Base-by-base conservation (phyloP, 1,284 basidiomycete genomes). In the Papiliotrema fonsecae region DNA sequence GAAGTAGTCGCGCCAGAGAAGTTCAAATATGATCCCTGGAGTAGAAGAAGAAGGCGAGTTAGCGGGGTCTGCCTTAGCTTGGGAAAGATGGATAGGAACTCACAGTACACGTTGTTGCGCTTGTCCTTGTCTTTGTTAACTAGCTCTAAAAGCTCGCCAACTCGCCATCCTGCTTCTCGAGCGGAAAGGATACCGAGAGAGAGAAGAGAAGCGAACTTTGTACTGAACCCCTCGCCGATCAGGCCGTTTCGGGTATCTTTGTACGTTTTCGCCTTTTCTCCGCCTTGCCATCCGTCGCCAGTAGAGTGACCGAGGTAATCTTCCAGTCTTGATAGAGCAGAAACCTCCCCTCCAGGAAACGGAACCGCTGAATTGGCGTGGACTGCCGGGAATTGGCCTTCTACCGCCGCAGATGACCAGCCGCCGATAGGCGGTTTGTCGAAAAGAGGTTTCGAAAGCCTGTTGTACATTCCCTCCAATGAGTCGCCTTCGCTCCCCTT, bases 1-100 rank as follows among this genome's bases (percentile, higher is more conserved):
- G 65, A 81, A 80, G 63, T 78, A 80, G 56, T 81, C 79, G 16
- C 79, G 61, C 78, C 78, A 80, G 21, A 80, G 67, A 11, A 81
- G 59, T 62, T 81, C 79, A 56, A 81, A 80, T 13, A 74, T 61
- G 34, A 73, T 66, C 55, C 61, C 73, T 67, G 30, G 19, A 16
- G 27, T 70, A 39, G 53, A 38, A 53, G 54, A 14, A 14, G 13
- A n/a, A n/a, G n/a, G n/a, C n/a, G n/a, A n/a, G n/a, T n/a, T n/a
- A n/a, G n/a, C n/a, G n/a, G 3, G 26, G 25, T 22, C 3, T 31
- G 21, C 26, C 26, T 38, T 11, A 45, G 32, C 30, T n/a, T n/a
- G n/a, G 11, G 25, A 19, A n/a, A 26, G 16, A 11, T 30, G 49
- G 37, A 24, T 9, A 21, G 38, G 28, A 22, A 58, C 64, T 56